Conservation (phyloP, 116 monocot species). For the Cymodocea nodosa region DNA sequence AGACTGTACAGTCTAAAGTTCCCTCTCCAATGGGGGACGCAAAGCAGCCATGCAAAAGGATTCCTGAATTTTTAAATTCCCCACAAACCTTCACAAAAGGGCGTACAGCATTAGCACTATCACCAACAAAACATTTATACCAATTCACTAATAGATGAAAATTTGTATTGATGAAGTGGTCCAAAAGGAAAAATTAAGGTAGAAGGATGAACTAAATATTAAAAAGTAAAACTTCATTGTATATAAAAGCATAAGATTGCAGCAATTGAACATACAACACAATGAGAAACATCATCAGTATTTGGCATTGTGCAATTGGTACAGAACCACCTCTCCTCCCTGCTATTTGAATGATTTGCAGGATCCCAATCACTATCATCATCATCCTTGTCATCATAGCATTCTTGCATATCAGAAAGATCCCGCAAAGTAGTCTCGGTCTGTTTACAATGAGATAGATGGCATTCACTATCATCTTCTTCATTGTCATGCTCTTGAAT, state of each 20-base stretch:
- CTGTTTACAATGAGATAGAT: no score
- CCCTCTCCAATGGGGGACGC: slow-evolving; percentile 14
- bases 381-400: slow-evolving; percentile 58
- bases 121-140: neutral
- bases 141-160: no score
- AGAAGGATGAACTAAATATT: neutral
- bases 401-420: slow-evolving; percentile 21
- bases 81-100: slow-evolving; percentile 44
- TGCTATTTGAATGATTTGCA: neutral
- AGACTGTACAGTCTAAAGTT: slow-evolving; percentile 4
- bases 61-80: slow-evolving; percentile 44
- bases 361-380: slow-evolving; percentile 93
- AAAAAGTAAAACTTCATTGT: neutral
- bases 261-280: slow-evolving; percentile 32
- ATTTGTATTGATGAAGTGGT: neutral
- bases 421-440: no score
- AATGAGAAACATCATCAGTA: slow-evolving; percentile 38
- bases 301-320: slow-evolving; percentile 76
- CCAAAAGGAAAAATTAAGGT: neutral
- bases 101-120: neutral
- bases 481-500: neutral
- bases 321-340: slow-evolving; percentile 61
- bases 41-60: slow-evolving; percentile 39
- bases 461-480: no score
- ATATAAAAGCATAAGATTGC: neutral